phyloP scores from a whole-genome alignment of 257 asterid genomes.

The Solanum tarijense region DNA sequence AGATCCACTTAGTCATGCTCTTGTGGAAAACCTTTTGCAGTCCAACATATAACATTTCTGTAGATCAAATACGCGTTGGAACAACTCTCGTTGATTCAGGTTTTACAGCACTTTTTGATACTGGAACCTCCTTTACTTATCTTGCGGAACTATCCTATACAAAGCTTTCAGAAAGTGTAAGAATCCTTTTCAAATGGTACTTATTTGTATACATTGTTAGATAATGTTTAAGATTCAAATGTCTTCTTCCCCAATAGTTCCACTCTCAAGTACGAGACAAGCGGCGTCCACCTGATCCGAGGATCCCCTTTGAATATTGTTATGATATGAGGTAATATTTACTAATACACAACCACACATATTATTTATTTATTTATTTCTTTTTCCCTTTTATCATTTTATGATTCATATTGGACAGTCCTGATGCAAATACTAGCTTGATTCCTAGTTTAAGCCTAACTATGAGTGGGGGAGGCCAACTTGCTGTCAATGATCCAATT shows the following conservation, averaged over 20 bases:
- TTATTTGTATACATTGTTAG: not conserved
- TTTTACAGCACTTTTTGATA: slow-evolving; percentile 67
- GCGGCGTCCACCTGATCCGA: slow-evolving; percentile 47
- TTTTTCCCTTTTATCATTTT: not conserved
- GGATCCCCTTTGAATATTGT: slow-evolving; percentile 78
- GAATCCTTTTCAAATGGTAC: slow-evolving; percentile 7
- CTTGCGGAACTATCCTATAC: slow-evolving; percentile 56
- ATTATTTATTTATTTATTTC: not conserved
- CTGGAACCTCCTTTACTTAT: slow-evolving; percentile 87
- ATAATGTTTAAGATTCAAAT: slow-evolving; percentile 7
- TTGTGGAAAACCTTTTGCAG: slow-evolving; percentile 29
- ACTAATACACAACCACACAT: not conserved
- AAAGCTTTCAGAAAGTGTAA: slow-evolving; percentile 52
- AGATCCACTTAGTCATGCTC: not conserved
- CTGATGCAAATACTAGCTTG: slow-evolving; percentile 52
- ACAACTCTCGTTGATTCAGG: slow-evolving; percentile 33
- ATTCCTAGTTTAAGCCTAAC: slow-evolving; percentile 64
- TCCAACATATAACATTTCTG: slow-evolving; percentile 47
- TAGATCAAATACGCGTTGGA: slow-evolving; percentile 63
- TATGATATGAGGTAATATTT: slow-evolving; percentile 59
- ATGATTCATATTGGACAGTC: slow-evolving; percentile 27
- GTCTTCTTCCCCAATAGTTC: slow-evolving; percentile 37
- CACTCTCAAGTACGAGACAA: slow-evolving; percentile 40
- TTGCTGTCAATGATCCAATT: slow-evolving; percentile 55
- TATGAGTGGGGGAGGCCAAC: slow-evolving; percentile 68